Conservation (phyloP, 1,139 yeast genomes). For the Pichia sp. region DNA sequence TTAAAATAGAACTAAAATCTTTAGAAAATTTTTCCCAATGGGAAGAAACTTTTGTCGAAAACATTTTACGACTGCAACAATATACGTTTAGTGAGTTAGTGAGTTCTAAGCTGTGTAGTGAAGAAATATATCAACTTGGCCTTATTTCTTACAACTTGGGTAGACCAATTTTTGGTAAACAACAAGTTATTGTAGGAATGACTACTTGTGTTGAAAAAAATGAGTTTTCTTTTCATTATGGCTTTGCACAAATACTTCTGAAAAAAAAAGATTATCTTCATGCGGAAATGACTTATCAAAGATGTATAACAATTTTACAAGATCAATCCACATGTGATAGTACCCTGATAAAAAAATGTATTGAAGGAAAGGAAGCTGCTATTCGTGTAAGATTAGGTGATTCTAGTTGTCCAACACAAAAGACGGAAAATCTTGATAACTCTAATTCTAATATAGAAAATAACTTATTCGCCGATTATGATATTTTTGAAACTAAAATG, state of each 20-base stretch:
- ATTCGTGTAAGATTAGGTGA: neutral
- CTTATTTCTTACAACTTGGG: constrained; percentile 2
- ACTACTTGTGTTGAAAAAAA: neutral
- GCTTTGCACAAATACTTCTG: neutral
- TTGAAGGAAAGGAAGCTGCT: neutral
- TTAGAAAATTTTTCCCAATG: constrained; percentile 1
- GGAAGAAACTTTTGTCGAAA: constrained; percentile 5
- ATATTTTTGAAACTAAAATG: constrained; percentile 3
- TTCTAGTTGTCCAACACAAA: too few species aligned
- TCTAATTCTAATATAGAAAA: neutral
- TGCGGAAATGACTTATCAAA: neutral
- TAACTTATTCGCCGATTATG: neutral
- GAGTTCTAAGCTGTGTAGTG: neutral
- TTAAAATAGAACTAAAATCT: too few species aligned
- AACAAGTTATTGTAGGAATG: neutral
- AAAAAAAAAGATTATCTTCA: neutral
- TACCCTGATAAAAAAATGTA: neutral
- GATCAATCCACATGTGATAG: neutral
- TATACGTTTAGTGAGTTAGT: neutral
- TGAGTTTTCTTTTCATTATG: neutral
- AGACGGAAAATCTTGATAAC: too few species aligned
- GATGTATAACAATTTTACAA: neutral
- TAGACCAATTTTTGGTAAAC: constrained; percentile 1
- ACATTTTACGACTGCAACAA: constrained; percentile 1
- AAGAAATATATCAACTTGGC: constrained; percentile 1